Percentiles rank a stretch among this genome's conserved stretches.
These are phyloP conservation scores for Zygoascus bituminiphila DNA, from an alignment of 805 yeast genomes.

Conservation along the genomic window DNA sequence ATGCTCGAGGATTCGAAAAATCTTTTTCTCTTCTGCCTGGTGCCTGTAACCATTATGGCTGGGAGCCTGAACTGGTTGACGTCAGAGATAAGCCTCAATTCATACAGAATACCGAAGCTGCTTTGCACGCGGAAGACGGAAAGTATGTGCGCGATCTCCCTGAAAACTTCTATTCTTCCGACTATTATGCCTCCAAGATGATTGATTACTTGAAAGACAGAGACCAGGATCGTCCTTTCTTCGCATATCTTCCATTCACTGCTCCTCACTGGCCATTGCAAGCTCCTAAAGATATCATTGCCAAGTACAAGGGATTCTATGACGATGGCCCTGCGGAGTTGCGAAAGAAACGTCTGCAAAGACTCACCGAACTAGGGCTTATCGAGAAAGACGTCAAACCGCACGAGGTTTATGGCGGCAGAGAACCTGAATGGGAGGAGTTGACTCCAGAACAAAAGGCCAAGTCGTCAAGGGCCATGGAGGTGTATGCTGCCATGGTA, in stretches of 20 bases:
- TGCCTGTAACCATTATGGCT: conserved; percentile 49
- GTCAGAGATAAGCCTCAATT: conserved; percentile 4
- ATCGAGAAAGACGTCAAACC: conserved; percentile 37
- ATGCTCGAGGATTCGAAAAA: conserved; percentile 42
- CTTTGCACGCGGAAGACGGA: conserved; percentile 36
- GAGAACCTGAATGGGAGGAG: conserved; percentile 38
- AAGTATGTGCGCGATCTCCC: conserved; percentile 29
- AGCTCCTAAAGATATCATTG: conserved; percentile 43
- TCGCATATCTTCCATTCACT: conserved; percentile 47
- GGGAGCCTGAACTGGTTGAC: conserved; percentile 25
- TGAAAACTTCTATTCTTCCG: conserved; percentile 40
- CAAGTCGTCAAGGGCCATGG: conserved; percentile 41
- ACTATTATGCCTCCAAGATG: conserved; percentile 38
- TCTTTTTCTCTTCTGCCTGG: conserved; percentile 46
- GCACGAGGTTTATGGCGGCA: conserved; percentile 21
- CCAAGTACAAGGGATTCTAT: conserved; percentile 41
- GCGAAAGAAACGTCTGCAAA: conserved; percentile 33
- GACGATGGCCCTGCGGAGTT: conserved; percentile 42
- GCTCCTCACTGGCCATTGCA: conserved; percentile 66
- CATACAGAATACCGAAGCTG: conserved; percentile 17
- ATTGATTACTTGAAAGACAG: conserved; percentile 30
- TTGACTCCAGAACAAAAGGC: conserved; percentile 32
- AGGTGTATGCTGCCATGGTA: conserved; percentile 58
- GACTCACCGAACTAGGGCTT: conserved; percentile 39
- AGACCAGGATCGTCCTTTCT: conserved; percentile 35